These are phyloP conservation scores for Tuber brumale DNA, from an alignment of 495 filamentous ascomycete species.

Conservation along the genomic window DNA sequence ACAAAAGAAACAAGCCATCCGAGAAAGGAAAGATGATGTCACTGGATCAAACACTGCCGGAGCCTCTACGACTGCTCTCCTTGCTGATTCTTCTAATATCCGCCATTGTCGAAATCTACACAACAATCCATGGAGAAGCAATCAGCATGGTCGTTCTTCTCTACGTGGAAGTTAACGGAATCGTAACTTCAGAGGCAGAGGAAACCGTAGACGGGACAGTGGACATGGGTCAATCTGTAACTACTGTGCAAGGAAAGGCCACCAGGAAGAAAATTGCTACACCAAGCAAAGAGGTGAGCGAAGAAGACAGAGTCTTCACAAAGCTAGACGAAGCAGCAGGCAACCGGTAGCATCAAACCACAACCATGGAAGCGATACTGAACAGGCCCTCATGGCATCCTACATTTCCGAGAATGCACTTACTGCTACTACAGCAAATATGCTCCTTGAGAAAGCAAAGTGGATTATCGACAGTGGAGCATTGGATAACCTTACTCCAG, in stretches of 20 bases:
- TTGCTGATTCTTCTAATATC: too few relatives aligned
- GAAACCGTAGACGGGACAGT: too few relatives aligned
- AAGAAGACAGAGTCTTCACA: neutral
- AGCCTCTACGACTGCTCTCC: neutral
- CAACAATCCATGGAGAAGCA: too few relatives aligned
- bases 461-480: neutral
- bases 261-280: neutral
- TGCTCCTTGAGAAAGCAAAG: neutral
- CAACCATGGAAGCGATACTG: neutral
- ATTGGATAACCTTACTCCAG: neutral
- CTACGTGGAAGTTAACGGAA: too few relatives aligned
- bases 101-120: rapidly evolving
- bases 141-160: neutral
- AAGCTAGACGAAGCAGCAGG: rapidly evolving
- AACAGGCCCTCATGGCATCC: neutral
- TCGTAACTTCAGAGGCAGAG: too few relatives aligned
- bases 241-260: neutral
- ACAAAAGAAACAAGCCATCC: neutral
- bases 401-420: neutral
- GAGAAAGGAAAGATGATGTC: neutral
- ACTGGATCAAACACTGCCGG: neutral
- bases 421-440: neutral
- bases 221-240: neutral
- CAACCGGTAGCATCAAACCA: rapidly evolving
- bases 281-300: neutral